These are phyloP conservation scores for Dioscorea cayenensis DNA, from an alignment of 116 monocot species.

Conservation along the genomic window DNA sequence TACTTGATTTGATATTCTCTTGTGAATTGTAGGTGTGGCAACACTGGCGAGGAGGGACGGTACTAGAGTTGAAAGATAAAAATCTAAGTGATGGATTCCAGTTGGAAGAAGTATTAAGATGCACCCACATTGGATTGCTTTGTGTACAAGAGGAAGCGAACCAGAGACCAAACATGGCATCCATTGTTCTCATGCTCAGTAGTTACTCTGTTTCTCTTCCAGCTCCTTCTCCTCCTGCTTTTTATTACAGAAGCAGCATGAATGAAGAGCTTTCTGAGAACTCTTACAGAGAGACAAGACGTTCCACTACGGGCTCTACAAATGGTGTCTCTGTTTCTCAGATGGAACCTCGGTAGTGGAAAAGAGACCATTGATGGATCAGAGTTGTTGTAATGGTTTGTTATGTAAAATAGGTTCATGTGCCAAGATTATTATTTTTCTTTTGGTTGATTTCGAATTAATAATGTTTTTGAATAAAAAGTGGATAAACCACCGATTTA, in stretches of 20 bases:
- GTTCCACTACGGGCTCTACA: too few species aligned
- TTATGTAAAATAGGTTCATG: too few species aligned
- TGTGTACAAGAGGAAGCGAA: constrained; percentile 13
- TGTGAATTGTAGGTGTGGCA: constrained; percentile 13
- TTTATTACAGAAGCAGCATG: neutral
- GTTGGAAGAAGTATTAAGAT: constrained; percentile 6
- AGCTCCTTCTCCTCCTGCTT: constrained; percentile 5
- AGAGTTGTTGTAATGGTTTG: too few species aligned
- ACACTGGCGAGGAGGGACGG: constrained; percentile 5
- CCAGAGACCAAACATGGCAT: constrained; percentile 15
- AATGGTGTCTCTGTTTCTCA: too few species aligned
- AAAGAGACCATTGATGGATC: too few species aligned
- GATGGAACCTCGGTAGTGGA: too few species aligned
- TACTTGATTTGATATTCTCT: neutral
- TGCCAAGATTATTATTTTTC: too few species aligned
- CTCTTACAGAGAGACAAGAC: too few species aligned
- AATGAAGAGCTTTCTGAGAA: too few species aligned
- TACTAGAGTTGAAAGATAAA: constrained; percentile 2
- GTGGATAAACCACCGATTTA: too few species aligned
- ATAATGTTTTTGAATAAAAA: too few species aligned
- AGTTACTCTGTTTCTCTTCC: constrained; percentile 11
- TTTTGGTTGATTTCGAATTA: too few species aligned
- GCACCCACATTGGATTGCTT: constrained; percentile 13
- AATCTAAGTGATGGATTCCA: neutral
- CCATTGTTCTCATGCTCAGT: constrained; percentile 19